These are phyloP conservation scores for Corchorus capsularis DNA, from an alignment of 345 rosid genomes.

Conservation along the genomic window DNA sequence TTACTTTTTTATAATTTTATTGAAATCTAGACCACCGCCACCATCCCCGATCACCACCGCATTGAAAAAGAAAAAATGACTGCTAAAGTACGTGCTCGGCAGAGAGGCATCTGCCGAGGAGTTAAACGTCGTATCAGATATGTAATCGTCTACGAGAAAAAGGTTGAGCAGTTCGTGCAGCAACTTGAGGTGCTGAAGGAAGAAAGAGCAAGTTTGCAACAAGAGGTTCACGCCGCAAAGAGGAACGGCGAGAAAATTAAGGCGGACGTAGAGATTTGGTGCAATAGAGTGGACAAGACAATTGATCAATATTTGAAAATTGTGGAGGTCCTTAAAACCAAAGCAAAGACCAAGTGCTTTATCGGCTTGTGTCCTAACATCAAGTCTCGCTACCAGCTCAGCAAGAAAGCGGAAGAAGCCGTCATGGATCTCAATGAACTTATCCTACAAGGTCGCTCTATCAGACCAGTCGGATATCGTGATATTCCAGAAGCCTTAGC, in stretches of 20 bases:
- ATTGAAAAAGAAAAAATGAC: conserved; percentile 6
- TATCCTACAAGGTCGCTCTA: neutral
- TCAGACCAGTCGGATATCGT: neutral
- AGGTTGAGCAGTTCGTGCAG: neutral
- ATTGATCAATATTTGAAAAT: neutral
- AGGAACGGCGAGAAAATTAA: neutral
- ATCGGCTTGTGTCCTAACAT: neutral
- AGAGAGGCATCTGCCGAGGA: neutral
- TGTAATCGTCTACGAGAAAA: neutral
- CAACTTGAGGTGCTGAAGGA: neutral
- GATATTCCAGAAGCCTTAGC: no score
- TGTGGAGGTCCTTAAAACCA: neutral
- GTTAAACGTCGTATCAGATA: neutral
- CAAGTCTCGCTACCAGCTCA: conserved; percentile 1
- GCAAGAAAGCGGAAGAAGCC: neutral
- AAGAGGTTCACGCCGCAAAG: neutral
- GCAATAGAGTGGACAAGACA: neutral
- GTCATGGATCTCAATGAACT: neutral
- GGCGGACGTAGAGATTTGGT: neutral
- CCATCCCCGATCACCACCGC: no score
- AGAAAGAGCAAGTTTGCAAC: neutral
- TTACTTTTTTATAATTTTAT: neutral
- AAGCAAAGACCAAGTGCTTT: conserved; percentile 13
- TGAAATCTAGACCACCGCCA: no score
- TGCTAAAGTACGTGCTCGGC: no score